Base-by-base conservation (phyloP, 2,329 filamentous ascomycete species). In the Botrytis paeoniae region DNA sequence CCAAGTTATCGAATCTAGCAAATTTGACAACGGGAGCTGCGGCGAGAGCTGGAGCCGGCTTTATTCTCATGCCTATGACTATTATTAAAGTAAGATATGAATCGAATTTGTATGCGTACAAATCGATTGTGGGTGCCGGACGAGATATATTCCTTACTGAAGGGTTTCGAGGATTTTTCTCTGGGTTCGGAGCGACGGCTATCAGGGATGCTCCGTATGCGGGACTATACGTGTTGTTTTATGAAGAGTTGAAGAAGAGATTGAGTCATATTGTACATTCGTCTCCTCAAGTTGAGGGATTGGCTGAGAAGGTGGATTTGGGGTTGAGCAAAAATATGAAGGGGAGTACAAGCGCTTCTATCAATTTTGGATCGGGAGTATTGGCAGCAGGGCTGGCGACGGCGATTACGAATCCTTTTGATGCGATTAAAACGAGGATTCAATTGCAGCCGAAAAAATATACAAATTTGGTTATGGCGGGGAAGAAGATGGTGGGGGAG, bases 11-110 rank as follows among this genome's bases (percentile, higher is more conserved):
- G 75, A 94, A 96, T 80, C 89, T 91, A 5, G 93, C 92, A 69
- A 99, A 99, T 80, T 86, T 99, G 32, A 84, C 92, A 20, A 94
- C 95, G 0, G 96, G 96, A 16, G 94, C 95, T 10, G 86, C 90
- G 29, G 95, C 96, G 37, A 88, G 96, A 70, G 94, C 94, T 1
- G 91, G 92, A 70, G 95, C 95, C 0, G 96, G 96, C 54, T 93
- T 98, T 80, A 84, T 97, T 63, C 89, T 98, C 83, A 98, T 98
- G 93, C 96, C 96, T 1, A 89, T 98, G 74, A 99, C 96, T 1
- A 92, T 99, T 62, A 91, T 99, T 79, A 99, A 99, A 81, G 96
- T 98, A 61, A 93, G 96, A 62, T 98, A 97, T 80, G 96, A 99
- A 82, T 95, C 92, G 39, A 94, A 88, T 75, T 85, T 95, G 61